A percentile compares a stretch with the other conserved stretches of the same genome.
phyloP scores from a whole-genome alignment of 371 early-diverging fungal species.

The Mortierella sp. region DNA sequence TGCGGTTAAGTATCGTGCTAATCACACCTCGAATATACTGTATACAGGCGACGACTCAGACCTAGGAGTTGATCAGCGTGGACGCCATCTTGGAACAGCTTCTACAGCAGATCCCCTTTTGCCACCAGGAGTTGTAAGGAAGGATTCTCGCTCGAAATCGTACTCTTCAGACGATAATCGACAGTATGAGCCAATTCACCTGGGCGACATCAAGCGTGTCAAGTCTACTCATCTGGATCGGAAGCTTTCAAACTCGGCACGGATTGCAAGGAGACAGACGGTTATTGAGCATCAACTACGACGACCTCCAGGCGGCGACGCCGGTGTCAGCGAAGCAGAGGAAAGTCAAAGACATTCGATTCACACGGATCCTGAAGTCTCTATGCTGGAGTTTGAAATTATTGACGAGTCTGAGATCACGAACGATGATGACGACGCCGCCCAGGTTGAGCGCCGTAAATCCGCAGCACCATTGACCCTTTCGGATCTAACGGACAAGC shows the following conservation, averaged over 20 bases:
- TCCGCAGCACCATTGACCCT: slow-evolving; percentile 30
- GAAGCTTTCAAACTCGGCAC: slow-evolving; percentile 69
- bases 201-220: slow-evolving; percentile 73
- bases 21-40: background rate
- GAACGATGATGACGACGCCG: slow-evolving; percentile 37
- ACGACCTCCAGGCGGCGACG: slow-evolving; percentile 11
- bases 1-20: no score
- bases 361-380: slow-evolving; percentile 14
- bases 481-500: slow-evolving; percentile 39
- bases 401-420: slow-evolving; percentile 43
- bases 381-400: slow-evolving; percentile 50
- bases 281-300: slow-evolving; percentile 66
- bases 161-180: slow-evolving; percentile 60
- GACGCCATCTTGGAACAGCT: slow-evolving; percentile 38
- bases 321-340: slow-evolving; percentile 3
- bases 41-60: slow-evolving; percentile 27
- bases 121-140: slow-evolving; percentile 42
- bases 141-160: slow-evolving; percentile 60
- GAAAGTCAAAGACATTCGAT: background rate
- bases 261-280: slow-evolving; percentile 70
- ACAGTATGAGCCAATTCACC: slow-evolving; percentile 61
- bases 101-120: slow-evolving; percentile 11
- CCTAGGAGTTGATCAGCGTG: slow-evolving; percentile 26
- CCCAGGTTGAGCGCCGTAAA: slow-evolving; percentile 13
- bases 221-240: slow-evolving; percentile 72